Percentiles rank a stretch among this genome's conserved stretches.
Evolutionary conservation across 441 rosid species (phyloP).

Genomic region (Populus hybrid): DNA sequence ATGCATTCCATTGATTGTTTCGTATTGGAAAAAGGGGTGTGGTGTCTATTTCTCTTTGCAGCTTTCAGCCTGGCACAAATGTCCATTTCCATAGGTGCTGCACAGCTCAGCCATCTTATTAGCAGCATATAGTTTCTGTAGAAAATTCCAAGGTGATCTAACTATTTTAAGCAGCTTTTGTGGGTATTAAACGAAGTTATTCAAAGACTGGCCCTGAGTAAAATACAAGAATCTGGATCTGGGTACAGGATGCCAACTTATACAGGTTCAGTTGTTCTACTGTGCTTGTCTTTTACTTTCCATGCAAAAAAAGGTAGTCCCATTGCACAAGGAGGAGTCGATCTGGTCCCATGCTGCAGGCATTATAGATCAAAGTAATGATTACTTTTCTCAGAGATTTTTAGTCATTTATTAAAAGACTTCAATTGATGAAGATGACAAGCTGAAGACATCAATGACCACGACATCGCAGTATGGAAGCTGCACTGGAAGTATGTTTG

Average conservation of each 20-base stretch:
- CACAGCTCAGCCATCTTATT: conserved; percentile 1
- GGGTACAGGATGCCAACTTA: background rate
- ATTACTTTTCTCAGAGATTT: background rate
- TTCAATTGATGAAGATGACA: background rate
- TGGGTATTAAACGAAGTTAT: background rate
- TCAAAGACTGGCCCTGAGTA: background rate
- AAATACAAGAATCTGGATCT: background rate
- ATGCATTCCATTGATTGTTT: background rate
- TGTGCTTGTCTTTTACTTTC: background rate
- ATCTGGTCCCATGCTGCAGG: background rate
- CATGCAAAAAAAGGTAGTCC: background rate
- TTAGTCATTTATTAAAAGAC: too few relatives aligned
- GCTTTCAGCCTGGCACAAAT: background rate
- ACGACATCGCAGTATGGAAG: background rate
- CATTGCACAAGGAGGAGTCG: background rate
- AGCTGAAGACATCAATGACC: background rate
- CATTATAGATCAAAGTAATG: background rate
- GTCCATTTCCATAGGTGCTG: background rate
- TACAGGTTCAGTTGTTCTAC: background rate
- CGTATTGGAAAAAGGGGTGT: too few relatives aligned
- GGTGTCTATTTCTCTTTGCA: background rate
- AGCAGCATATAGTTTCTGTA: background rate
- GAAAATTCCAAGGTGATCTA: background rate
- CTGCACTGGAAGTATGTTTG: background rate
- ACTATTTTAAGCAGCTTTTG: background rate